A percentile compares a stretch with the other conserved stretches of the same genome.
These are phyloP conservation scores for Saprolegnia parasitica DNA, from an alignment of 352 stramenopile species.

Conservation along the genomic window DNA sequence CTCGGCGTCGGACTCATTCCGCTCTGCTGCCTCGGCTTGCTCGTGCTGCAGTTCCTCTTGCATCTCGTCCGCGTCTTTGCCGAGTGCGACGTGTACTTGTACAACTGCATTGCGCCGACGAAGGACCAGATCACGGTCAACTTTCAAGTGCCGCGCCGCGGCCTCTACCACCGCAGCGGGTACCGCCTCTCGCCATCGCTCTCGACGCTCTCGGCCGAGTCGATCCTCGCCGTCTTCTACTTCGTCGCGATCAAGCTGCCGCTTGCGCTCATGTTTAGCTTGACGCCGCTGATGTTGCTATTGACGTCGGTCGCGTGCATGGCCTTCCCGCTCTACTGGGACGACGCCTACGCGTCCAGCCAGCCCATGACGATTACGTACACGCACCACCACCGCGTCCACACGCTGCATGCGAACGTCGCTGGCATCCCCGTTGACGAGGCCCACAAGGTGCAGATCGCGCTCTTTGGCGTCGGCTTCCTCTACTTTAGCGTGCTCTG, in stretches of 20 bases:
- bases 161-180: constrained; percentile 34
- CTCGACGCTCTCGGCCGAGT: constrained; percentile 38
- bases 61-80: constrained; percentile 48
- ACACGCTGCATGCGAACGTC: background rate
- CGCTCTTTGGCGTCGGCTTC: constrained; percentile 5
- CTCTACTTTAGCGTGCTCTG: constrained; percentile 17
- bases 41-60: constrained; percentile 60
- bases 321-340: constrained; percentile 40
- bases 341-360: background rate
- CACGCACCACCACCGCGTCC: background rate
- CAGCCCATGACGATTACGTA: background rate
- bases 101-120: constrained; percentile 55
- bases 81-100: constrained; percentile 50
- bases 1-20: constrained; percentile 50
- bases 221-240: constrained; percentile 49
- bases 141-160: constrained; percentile 16
- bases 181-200: constrained; percentile 53
- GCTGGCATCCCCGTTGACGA: constrained; percentile 7
- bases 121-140: constrained; percentile 34
- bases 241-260: constrained; percentile 59
- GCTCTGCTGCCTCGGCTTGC: constrained; percentile 58
- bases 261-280: constrained; percentile 44
- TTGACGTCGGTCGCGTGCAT: constrained; percentile 30
- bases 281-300: constrained; percentile 31
- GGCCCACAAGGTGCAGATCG: background rate